Base-by-base conservation (phyloP, 306 rosid species). In the Clitoria ternatea region DNA sequence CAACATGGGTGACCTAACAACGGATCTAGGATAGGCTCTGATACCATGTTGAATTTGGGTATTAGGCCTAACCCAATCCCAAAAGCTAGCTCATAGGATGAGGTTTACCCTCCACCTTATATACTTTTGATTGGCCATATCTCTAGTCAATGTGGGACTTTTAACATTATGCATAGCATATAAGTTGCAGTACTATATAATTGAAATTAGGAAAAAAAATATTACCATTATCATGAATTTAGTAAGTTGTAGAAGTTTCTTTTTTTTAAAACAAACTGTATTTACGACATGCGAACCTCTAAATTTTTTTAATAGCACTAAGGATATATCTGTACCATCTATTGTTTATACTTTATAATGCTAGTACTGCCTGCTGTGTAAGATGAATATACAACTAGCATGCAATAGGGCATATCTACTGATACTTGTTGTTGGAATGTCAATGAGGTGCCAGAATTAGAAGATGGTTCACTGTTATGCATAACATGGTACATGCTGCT, bases 401-500 rank as follows among this genome's bases (percentile, higher is more conserved):
- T 72, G 69, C 26, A 59, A 59, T 29, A 29, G 24, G 33, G 57
- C 27, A 39, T 22, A 43, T 44, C 47, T 57, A 26, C 29, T 18
- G 7, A 17, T 26, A 44, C 18, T 59, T 32, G 11, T 36, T 44
- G 26, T 71, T 71, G 30, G 40, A 18, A 36, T 57, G 59, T 71
- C 48, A 19, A 44, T 57, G 56, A 57, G 43, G 59, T 57, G 59
- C 32, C 59, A 32, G 66, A 55, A 56, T 27, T 70, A 42, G 67
- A 43, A 59, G 57, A 33, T 32, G 49, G 27, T 44, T 30, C 27
- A 45, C 37, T 71, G 19, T 30, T 71, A 45, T 59, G 37, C 60
- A 8, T 60, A 45, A 49, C 70, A 9, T 54, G 61, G 29, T 27
- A 20, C 61, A 30, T 71, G 19, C 42, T 45, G 17, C n/a, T 47